phyloP scores from a whole-genome alignment of 2,329 filamentous ascomycete genomes.

The Akanthomyces uredinophilus region DNA sequence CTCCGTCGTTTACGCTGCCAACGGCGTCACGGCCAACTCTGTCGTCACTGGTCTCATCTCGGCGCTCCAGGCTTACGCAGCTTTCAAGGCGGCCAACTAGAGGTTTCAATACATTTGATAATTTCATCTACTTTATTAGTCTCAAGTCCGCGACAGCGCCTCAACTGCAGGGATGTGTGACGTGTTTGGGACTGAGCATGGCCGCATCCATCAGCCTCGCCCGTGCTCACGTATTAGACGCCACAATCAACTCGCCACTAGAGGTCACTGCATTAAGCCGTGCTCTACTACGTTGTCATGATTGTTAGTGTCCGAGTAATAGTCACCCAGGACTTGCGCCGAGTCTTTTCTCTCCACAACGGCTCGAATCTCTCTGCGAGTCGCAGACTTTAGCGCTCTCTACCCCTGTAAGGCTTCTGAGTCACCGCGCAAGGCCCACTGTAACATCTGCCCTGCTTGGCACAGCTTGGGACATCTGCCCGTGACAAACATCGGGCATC shows the following conservation, averaged over 20 bases:
- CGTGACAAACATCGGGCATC: not conserved
- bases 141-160: not conserved
- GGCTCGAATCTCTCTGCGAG: not conserved
- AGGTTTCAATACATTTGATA: not conserved
- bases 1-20: constrained; percentile 4
- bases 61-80: constrained; percentile 9
- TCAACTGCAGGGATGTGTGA: constrained; percentile 1
- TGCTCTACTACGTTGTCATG: too few species aligned
- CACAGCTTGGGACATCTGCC: not conserved
- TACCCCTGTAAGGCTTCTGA: constrained; percentile 9
- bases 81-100: constrained; percentile 11
- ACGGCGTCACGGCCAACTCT: constrained; percentile 1
- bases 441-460: not conserved
- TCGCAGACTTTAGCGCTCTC: not conserved
- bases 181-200: not conserved
- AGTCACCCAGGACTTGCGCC: not conserved
- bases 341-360: not conserved
- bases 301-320: not conserved
- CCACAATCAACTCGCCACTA: not conserved
- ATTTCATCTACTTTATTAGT: not conserved
- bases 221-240: not conserved
- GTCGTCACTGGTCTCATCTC: not conserved
- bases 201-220: not conserved
- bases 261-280: not conserved
- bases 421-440: constrained; percentile 9